A percentile compares a stretch with the other conserved stretches of the same genome.
These are phyloP conservation scores for Hydnum rufescens DNA, from an alignment of 768 basidiomycete genomes.

Conservation along the genomic window DNA sequence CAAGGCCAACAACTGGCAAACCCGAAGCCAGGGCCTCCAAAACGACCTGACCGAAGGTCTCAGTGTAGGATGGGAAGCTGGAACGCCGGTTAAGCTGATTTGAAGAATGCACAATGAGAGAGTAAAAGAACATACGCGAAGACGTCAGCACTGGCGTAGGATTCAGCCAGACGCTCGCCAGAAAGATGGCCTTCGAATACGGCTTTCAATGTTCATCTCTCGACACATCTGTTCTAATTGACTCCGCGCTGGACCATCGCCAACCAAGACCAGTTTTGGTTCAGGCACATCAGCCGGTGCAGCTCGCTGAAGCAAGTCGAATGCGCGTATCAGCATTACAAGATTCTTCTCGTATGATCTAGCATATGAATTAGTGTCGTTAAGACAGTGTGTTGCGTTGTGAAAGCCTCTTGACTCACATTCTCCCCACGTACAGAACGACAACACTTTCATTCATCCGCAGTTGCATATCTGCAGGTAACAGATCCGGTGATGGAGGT, in stretches of 20 bases:
- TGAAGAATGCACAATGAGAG: constrained; percentile 16
- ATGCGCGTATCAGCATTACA: constrained; percentile 21
- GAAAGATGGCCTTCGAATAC: constrained; percentile 21
- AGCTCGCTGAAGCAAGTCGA: constrained; percentile 13
- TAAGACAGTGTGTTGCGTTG: constrained; percentile 22
- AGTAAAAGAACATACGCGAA: constrained; percentile 14
- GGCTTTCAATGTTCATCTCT: constrained; percentile 17
- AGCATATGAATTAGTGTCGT: too few relatives aligned
- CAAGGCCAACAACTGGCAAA: constrained; percentile 25
- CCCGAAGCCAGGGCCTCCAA: constrained; percentile 26
- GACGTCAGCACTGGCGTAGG: constrained; percentile 25
- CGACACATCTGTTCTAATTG: constrained; percentile 18
- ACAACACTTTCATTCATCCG: constrained; percentile 2
- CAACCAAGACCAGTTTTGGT: constrained; percentile 23
- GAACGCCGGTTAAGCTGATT: constrained; percentile 13
- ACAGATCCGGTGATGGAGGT: constrained; percentile 7
- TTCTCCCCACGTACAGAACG: not conserved
- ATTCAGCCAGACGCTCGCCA: constrained; percentile 21
- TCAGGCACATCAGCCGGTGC: not conserved
- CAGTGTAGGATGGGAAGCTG: constrained; percentile 12
- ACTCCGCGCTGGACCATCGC: constrained; percentile 22
- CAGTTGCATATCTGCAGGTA: constrained; percentile 7
- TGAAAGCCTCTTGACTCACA: constrained; percentile 14
- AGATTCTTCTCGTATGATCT: constrained; percentile 28
- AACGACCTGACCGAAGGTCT: constrained; percentile 25